Percentiles rank a stretch among this genome's conserved stretches.
These are phyloP conservation scores for Hypericum perforatum DNA, from an alignment of 345 rosid species.

Conservation along the genomic window DNA sequence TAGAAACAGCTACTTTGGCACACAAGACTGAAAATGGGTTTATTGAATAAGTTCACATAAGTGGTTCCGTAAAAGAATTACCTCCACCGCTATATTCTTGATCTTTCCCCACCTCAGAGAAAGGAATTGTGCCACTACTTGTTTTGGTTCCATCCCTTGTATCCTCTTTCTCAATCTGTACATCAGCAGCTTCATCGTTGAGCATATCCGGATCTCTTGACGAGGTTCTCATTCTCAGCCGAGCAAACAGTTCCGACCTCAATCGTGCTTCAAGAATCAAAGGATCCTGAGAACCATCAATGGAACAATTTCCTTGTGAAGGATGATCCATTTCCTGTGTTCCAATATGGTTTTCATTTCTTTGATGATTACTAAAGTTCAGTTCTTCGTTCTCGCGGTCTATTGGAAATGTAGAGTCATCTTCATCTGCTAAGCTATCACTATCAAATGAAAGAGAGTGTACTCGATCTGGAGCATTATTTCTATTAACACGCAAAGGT, in stretches of 20 bases:
- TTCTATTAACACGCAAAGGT: slow-evolving; percentile 44
- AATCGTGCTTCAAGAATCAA: slow-evolving; percentile 72
- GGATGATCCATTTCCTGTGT: slow-evolving; percentile 14
- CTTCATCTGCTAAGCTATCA: slow-evolving; percentile 46
- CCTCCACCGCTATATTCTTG: slow-evolving; percentile 40
- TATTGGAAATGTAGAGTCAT: slow-evolving; percentile 45
- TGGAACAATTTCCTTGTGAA: slow-evolving; percentile 14
- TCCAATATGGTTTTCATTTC: slow-evolving; percentile 23
- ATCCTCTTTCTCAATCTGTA: slow-evolving; percentile 40
- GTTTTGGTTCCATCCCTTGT: slow-evolving; percentile 56
- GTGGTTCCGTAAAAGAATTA: slow-evolving; percentile 12
- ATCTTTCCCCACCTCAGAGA: slow-evolving; percentile 32
- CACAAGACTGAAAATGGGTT: background rate
- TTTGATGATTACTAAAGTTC: slow-evolving; percentile 26
- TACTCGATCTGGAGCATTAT: slow-evolving; percentile 30
- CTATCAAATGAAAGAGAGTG: slow-evolving; percentile 49
- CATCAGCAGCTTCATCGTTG: slow-evolving; percentile 32
- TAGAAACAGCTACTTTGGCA: background rate
- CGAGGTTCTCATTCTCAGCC: slow-evolving; percentile 38
- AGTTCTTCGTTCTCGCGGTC: slow-evolving; percentile 32
- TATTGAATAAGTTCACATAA: background rate
- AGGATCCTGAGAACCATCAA: slow-evolving; percentile 34
- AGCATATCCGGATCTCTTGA: slow-evolving; percentile 34
- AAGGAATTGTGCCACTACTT: slow-evolving; percentile 35
- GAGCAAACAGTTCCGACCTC: slow-evolving; percentile 74